phyloP scores from a whole-genome alignment of 1,139 yeast genomes.

The Zygosaccharomyces pseudobailii region DNA sequence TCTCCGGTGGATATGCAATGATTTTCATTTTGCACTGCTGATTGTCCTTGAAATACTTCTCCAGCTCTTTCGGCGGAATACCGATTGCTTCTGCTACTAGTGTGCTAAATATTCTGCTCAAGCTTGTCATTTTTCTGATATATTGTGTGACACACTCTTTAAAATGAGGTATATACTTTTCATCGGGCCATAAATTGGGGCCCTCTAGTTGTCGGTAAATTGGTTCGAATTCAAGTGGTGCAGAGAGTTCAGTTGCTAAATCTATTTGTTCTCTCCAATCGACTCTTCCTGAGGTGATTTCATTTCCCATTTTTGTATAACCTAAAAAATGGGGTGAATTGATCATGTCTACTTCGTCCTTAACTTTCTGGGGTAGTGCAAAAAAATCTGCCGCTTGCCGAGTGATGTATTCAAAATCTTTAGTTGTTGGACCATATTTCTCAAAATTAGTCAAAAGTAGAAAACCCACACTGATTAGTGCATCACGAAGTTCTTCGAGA shows the following conservation, averaged over 20 bases:
- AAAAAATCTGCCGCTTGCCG: constrained; percentile 47
- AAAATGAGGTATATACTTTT: constrained; percentile 46
- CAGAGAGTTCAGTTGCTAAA: constrained; percentile 55
- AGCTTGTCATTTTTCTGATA: constrained; percentile 44
- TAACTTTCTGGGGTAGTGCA: constrained; percentile 48
- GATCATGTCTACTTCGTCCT: constrained; percentile 53
- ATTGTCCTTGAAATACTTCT: constrained; percentile 45
- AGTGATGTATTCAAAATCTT: constrained; percentile 41
- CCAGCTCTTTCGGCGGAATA: constrained; percentile 42
- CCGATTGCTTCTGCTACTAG: constrained; percentile 56
- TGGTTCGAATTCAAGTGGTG: constrained; percentile 44
- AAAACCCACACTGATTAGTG: constrained; percentile 59
- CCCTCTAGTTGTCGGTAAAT: constrained; percentile 58
- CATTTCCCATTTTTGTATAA: constrained; percentile 61
- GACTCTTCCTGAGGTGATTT: constrained; percentile 53
- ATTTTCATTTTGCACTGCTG: constrained; percentile 55
- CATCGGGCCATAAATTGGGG: constrained; percentile 60
- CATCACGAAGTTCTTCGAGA: constrained; percentile 45
- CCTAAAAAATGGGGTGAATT: constrained; percentile 65
- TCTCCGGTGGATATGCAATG: constrained; percentile 48
- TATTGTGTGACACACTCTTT: constrained; percentile 43
- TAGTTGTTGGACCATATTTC: constrained; percentile 17
- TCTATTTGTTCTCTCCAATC: constrained; percentile 71
- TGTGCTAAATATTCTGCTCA: constrained; percentile 42
- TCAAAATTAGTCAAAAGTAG: constrained; percentile 44